Base-by-base conservation (phyloP, 208 protist genomes). In the Borovskyia barvae region DNA sequence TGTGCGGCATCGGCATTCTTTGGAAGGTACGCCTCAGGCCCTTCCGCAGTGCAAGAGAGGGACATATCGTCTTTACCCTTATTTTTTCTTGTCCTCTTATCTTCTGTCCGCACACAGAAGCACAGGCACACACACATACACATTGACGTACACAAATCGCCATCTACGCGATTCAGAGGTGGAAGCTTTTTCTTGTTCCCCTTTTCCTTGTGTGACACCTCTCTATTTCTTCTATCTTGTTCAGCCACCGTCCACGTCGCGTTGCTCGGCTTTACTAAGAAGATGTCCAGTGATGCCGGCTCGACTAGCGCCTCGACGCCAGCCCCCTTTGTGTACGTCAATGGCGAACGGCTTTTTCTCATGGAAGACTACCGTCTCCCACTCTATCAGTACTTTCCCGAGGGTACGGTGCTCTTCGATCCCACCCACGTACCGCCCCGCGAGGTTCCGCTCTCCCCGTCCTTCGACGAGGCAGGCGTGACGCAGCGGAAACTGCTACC, bases 351-450 rank as follows among this genome's bases (percentile, higher is more conserved):
- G 56, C 58, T 75, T 33, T 42, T 39, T 8, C 75, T 94, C 36
- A 58, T 92, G 54, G 80, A 88, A 26, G 87, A 94, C 53, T 75
- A 75, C 28, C 79, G 87, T 15, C 72, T 94, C 22, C 42, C 77
- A 0, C 36, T 94, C 24, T 77, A 82, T 36, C 65, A 71, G 22
- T 80, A 80, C 52, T 85, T 85, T 53, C 81, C 81, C 14, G 74
- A 76, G 17, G 79, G 77, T 1, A 80, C 82, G 17, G 46, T 78
- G n/a, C 68, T 94, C 28, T 88, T 79, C 36, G 87, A 94, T 40
- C 71, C 77, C 5, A 71, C 67, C 42, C 69, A 74, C 47, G 46
- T 75, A 3, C 87, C 87, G 3, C 69, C 81, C 12, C 67, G 71
- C 2, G 66, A 77, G 41, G 72, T 94, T 17, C 72, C 71, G 15